Percentiles rank a stretch among this genome's conserved stretches.
These are phyloP conservation scores for Rhizopogon sp. DNA, from an alignment of 768 basidiomycete genomes.

Conservation along the genomic window DNA sequence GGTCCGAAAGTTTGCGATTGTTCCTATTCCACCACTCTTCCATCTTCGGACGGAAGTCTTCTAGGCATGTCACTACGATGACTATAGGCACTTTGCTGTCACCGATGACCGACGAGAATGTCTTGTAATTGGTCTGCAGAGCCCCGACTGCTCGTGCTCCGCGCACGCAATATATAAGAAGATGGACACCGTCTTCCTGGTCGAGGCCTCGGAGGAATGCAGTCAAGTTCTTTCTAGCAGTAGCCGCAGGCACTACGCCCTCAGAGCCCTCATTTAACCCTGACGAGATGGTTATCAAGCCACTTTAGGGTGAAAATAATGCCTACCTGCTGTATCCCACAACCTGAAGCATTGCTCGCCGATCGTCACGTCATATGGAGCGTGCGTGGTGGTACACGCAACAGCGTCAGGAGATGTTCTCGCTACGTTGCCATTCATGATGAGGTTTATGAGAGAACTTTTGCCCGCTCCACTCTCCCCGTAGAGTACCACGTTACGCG, in stretches of 20 bases:
- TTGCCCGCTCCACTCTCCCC: slow-evolving; percentile 31
- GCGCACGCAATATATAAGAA: slow-evolving; percentile 28
- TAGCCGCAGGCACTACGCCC: slow-evolving; percentile 1
- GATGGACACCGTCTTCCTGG: slow-evolving; percentile 20
- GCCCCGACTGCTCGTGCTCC: slow-evolving; percentile 20
- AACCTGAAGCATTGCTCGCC: slow-evolving; percentile 17
- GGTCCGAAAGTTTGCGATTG: slow-evolving; percentile 13
- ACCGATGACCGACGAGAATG: slow-evolving; percentile 24
- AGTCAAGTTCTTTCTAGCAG: slow-evolving; percentile 4
- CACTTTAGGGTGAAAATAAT: slow-evolving; percentile 18
- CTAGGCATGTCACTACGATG: slow-evolving; percentile 13
- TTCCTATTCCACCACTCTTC: slow-evolving; percentile 29
- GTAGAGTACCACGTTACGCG: slow-evolving; percentile 30
- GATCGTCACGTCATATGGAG: slow-evolving; percentile 20
- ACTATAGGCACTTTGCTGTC: slow-evolving; percentile 15
- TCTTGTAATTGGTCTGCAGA: slow-evolving; percentile 20
- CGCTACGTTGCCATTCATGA: slow-evolving; percentile 22
- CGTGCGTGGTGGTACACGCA: slow-evolving; percentile 28
- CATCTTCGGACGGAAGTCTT: slow-evolving; percentile 13
- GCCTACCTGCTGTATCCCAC: slow-evolving; percentile 30
- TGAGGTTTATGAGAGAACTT: slow-evolving; percentile 39
- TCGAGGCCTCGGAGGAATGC: slow-evolving; percentile 21
- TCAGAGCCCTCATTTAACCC: slow-evolving; percentile 12
- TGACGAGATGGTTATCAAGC: slow-evolving; percentile 19
- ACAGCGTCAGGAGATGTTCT: slow-evolving; percentile 23